A percentile compares a stretch with the other conserved stretches of the same genome.
Conservation (phyloP, 306 rosid genomes). For the Acacia confusa region DNA sequence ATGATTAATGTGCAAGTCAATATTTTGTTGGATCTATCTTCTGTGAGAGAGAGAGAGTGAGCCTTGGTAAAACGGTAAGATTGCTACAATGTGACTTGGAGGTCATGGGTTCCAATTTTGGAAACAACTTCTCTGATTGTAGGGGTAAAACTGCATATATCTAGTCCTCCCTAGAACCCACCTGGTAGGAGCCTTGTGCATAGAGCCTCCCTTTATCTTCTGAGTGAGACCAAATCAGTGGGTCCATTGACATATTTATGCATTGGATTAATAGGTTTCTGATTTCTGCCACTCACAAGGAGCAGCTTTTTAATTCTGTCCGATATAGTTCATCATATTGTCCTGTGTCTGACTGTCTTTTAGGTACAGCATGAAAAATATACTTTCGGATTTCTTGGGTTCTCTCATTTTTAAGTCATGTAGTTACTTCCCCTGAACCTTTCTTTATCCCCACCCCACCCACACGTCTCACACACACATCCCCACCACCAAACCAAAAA, state of each 20-base stretch:
- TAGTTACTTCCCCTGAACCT: background rate
- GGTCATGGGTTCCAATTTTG: no score
- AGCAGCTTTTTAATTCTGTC: background rate
- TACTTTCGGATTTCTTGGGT: background rate
- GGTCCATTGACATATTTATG: background rate
- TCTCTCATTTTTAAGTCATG: conserved; percentile 6
- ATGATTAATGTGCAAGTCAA: background rate
- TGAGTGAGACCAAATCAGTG: background rate
- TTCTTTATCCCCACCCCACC: background rate
- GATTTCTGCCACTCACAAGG: background rate
- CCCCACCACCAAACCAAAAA: background rate
- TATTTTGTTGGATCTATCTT: background rate
- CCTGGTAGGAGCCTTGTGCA: no score
- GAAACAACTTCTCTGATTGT: no score
- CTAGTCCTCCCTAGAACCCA: no score
- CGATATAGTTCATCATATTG: background rate
- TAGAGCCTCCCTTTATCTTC: background rate
- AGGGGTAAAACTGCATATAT: no score
- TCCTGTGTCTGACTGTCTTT: conserved; percentile 13
- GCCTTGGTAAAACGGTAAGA: no score
- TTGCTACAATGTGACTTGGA: no score
- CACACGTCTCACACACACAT: background rate
- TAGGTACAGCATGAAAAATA: background rate
- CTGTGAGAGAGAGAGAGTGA: no score
- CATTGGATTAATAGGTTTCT: background rate